Conservation (phyloP, 2,329 filamentous ascomycete genomes). For the Botrytis byssoidea region DNA sequence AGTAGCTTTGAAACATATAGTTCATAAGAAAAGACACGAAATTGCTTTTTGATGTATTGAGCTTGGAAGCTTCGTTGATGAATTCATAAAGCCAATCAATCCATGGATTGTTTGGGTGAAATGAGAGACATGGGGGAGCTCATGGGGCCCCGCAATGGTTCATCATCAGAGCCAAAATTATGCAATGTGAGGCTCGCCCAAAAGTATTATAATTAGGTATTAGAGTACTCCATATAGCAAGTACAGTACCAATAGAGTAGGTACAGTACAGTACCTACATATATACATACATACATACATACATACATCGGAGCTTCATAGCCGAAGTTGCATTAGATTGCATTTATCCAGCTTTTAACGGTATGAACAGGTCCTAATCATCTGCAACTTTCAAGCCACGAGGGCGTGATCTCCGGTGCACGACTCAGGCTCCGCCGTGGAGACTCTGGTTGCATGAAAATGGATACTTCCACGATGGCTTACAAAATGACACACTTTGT, state of each 20-base stretch:
- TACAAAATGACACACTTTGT: background rate
- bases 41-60: background rate
- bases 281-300: background rate
- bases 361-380: background rate
- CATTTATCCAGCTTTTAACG: background rate
- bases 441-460: constrained; percentile 6
- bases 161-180: background rate
- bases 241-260: background rate
- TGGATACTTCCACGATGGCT: constrained; percentile 8
- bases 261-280: too few relatives aligned
- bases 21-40: background rate
- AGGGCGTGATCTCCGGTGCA: constrained; percentile 9
- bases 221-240: background rate
- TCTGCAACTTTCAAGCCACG: constrained; percentile 1
- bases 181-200: background rate
- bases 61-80: background rate
- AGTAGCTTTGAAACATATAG: background rate
- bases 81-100: background rate
- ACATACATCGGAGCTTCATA: background rate
- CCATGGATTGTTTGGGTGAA: background rate
- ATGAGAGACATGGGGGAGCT: constrained; percentile 15
- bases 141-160: constrained; percentile 10
- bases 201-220: background rate
- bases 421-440: constrained; percentile 9
- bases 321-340: constrained; percentile 11